These are phyloP conservation scores for Leccinum griseonigrum DNA, from an alignment of 1,284 basidiomycete species.

Conservation along the genomic window DNA sequence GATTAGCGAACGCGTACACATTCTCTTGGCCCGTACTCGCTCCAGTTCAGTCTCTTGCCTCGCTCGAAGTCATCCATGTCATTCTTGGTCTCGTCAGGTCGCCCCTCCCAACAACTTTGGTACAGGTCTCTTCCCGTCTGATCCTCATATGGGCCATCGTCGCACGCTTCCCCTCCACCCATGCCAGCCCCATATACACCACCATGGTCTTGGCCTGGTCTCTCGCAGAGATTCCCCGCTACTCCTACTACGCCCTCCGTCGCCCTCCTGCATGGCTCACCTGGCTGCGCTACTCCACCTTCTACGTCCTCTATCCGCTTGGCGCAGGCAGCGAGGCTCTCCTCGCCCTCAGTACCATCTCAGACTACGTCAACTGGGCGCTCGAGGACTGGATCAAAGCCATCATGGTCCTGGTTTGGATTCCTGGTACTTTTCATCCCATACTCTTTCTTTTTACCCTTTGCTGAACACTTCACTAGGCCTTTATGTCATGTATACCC, in stretches of 20 bases:
- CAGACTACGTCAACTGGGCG: slow-evolving; percentile 46
- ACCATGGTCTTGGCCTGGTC: slow-evolving; percentile 96
- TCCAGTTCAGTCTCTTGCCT: slow-evolving; percentile 78
- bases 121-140: slow-evolving; percentile 87
- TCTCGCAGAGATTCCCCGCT: slow-evolving; percentile 88
- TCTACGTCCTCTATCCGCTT: slow-evolving; percentile 90
- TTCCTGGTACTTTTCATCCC: slow-evolving; percentile 65
- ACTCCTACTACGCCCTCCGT: slow-evolving; percentile 82
- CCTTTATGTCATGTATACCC: slow-evolving; percentile 83
- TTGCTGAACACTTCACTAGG: slow-evolving; percentile 13
- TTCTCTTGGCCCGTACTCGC: slow-evolving; percentile 64
- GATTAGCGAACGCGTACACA: slow-evolving; percentile 36
- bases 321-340: slow-evolving; percentile 91
- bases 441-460: not conserved
- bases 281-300: slow-evolving; percentile 85
- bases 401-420: slow-evolving; percentile 80
- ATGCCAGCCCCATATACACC: slow-evolving; percentile 78
- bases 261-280: slow-evolving; percentile 40
- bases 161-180: slow-evolving; percentile 49
- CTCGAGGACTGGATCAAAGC: slow-evolving; percentile 56
- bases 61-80: slow-evolving; percentile 83
- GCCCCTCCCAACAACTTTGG: slow-evolving; percentile 76
- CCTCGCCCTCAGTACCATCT: slow-evolving; percentile 79
- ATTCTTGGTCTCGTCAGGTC: slow-evolving; percentile 82
- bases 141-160: slow-evolving; percentile 86